phyloP scores from a whole-genome alignment of 345 rosid genomes.

The Citrus trifoliata region DNA sequence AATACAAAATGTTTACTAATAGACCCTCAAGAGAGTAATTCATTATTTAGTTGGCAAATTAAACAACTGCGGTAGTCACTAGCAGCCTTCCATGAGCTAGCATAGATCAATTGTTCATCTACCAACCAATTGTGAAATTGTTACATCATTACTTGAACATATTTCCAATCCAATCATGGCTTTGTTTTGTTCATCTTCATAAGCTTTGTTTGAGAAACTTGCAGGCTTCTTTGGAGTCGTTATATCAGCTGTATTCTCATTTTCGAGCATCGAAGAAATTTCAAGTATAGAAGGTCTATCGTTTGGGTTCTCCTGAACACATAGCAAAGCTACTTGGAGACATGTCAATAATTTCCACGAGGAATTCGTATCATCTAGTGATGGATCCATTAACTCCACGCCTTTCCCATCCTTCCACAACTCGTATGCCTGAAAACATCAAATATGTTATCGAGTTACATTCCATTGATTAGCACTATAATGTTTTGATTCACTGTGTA shows the following conservation, averaged over 20 bases:
- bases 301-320: not conserved
- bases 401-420: not conserved
- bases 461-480: not conserved
- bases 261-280: slow-evolving; percentile 13
- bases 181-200: not conserved
- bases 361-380: not conserved
- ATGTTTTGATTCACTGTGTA: not conserved
- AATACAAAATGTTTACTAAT: too few species aligned
- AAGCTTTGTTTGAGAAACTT: slow-evolving; percentile 3
- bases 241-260: not conserved
- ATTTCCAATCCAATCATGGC: not conserved
- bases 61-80: too few species aligned
- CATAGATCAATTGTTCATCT: not conserved
- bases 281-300: slow-evolving; percentile 13
- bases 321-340: not conserved
- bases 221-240: slow-evolving; percentile 16
- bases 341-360: not conserved
- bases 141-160: not conserved
- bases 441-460: too few species aligned
- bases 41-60: too few species aligned
- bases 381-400: slow-evolving; percentile 2
- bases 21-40: too few species aligned
- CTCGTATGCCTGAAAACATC: slow-evolving; percentile 6
- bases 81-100: too few species aligned
- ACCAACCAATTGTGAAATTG: not conserved